Percentiles rank a stretch among this genome's conserved stretches.
phyloP scores from a whole-genome alignment of 345 rosid species.

The Aquilaria yunnanensis region DNA sequence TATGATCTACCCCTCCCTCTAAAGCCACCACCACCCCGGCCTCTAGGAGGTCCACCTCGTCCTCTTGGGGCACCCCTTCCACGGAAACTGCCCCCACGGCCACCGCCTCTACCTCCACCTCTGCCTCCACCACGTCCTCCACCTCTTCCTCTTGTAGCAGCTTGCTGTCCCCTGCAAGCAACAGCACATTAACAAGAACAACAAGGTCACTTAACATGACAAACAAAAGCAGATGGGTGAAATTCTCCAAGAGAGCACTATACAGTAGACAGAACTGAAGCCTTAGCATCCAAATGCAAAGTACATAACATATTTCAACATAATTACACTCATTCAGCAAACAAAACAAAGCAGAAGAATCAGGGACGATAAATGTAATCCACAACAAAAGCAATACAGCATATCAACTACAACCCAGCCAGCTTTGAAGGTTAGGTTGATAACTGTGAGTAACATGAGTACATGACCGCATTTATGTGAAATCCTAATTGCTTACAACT shows the following conservation, averaged over 20 bases:
- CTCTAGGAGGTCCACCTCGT: slow-evolving; percentile 56
- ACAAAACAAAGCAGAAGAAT: too few relatives aligned
- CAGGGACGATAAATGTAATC: too few relatives aligned
- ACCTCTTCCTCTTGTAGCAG: slow-evolving; percentile 39
- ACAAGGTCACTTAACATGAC: neutral
- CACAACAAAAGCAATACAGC: too few relatives aligned
- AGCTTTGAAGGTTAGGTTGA: too few relatives aligned
- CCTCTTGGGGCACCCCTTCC: slow-evolving; percentile 75
- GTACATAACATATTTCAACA: neutral
- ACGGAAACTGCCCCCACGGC: slow-evolving; percentile 50
- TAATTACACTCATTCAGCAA: neutral
- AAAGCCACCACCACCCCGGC: slow-evolving; percentile 62
- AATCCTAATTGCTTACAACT: too few relatives aligned
- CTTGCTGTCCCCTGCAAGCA: slow-evolving; percentile 37
- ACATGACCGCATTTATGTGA: too few relatives aligned
- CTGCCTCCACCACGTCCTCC: slow-evolving; percentile 42
- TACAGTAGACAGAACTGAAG: neutral
- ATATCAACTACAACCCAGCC: too few relatives aligned
- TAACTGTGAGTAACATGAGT: too few relatives aligned
- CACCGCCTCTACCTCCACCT: slow-evolving; percentile 35
- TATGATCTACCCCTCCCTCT: slow-evolving; percentile 64
- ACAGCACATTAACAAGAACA: neutral
- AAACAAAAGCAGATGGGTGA: neutral
- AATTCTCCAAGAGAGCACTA: neutral
- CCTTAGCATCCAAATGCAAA: neutral